These are phyloP conservation scores for Tripidium arundinaceum DNA, from an alignment of 202 grass and related monocot species.

Conservation along the genomic window DNA sequence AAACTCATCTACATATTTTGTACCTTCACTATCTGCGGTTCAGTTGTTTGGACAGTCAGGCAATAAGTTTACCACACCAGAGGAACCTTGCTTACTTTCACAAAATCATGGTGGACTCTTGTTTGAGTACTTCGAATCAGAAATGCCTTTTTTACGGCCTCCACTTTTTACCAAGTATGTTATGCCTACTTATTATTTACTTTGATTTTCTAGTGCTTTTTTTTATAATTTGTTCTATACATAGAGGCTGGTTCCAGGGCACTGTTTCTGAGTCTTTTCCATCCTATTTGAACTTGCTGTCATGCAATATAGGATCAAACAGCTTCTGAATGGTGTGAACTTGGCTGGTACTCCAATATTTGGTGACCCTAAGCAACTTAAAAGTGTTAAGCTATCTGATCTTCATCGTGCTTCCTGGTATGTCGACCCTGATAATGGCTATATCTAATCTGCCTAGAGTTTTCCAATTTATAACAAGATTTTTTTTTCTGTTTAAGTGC, in stretches of 20 bases:
- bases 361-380: conserved; percentile 37
- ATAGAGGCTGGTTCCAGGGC: neutral
- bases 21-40: conserved; percentile 38
- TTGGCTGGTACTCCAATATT: neutral
- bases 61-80: neutral
- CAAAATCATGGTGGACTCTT: neutral
- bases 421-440: neutral
- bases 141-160: conserved; percentile 20
- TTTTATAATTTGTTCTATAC: neutral
- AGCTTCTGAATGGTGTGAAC: conserved; percentile 12
- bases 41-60: conserved; percentile 31
- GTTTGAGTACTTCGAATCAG: conserved; percentile 38
- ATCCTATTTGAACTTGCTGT: neutral
- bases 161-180: conserved; percentile 40
- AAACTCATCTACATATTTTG: conserved; percentile 25
- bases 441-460: neutral
- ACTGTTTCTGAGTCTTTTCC: neutral
- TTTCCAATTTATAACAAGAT: neutral
- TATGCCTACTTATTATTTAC: neutral
- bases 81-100: neutral
- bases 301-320: conserved; percentile 37
- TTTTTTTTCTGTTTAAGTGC: neutral
- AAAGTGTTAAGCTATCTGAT: conserved; percentile 29
- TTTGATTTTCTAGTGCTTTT: neutral
- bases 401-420: conserved; percentile 53